phyloP scores from a whole-genome alignment of 768 basidiomycete species.

The Tricholoma hemisulphureum region DNA sequence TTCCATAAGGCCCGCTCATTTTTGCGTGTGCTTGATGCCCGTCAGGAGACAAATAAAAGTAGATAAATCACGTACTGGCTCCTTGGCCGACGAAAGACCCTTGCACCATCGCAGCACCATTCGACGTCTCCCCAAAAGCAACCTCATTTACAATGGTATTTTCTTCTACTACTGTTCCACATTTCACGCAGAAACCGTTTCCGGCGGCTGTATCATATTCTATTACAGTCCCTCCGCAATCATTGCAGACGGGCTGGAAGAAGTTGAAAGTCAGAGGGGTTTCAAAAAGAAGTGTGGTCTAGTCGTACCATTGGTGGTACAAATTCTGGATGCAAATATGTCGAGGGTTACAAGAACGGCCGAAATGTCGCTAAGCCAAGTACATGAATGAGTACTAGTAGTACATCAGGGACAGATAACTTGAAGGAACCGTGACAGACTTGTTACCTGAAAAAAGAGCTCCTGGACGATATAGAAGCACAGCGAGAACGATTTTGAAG shows the following conservation, averaged over 20 bases:
- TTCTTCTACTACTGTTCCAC: constrained; percentile 90
- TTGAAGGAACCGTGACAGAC: not conserved
- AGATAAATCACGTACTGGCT: constrained; percentile 62
- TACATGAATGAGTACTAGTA: no score
- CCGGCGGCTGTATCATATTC: constrained; percentile 84
- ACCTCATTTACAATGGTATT: constrained; percentile 93
- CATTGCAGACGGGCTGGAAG: constrained; percentile 61
- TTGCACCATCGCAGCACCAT: constrained; percentile 93
- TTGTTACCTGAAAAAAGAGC: not conserved
- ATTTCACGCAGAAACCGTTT: constrained; percentile 81
- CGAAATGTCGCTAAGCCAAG: not conserved
- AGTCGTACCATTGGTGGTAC: not conserved
- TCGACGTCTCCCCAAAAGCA: constrained; percentile 89
- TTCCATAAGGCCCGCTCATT: constrained; percentile 80
- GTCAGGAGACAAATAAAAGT: constrained; percentile 1
- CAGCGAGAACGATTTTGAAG: not conserved
- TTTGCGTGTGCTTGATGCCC: constrained; percentile 67
- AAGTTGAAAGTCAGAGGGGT: not conserved
- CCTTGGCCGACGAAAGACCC: constrained; percentile 91
- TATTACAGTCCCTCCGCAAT: constrained; percentile 81
- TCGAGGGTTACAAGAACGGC: not conserved
- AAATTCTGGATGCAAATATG: not conserved
- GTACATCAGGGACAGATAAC: not conserved
- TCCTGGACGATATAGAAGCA: not conserved
- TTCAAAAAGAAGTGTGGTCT: not conserved